Percentiles rank a stretch among this genome's conserved stretches.
Evolutionary conservation across 305 asterid species (phyloP).

Genomic region (Rubia tinctorum): DNA sequence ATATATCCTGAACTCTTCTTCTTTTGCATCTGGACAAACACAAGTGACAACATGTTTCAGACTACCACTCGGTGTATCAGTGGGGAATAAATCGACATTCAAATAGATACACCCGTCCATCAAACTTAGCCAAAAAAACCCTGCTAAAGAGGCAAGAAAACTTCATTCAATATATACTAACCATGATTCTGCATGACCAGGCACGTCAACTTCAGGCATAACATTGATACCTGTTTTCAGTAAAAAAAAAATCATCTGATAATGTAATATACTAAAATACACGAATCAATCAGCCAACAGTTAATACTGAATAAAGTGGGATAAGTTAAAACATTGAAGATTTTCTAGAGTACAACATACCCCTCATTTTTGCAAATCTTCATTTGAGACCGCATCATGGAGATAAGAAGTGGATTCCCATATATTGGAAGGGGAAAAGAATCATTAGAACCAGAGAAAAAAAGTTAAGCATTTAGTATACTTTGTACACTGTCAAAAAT

Average conservation of each 20-base stretch:
- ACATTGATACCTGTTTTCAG: constrained; percentile 69
- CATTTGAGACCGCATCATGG: constrained; percentile 28
- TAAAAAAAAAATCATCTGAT: background rate
- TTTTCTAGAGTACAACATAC: constrained; percentile 30
- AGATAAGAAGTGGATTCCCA: constrained; percentile 23
- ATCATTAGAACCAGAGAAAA: constrained; percentile 31
- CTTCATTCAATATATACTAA: constrained; percentile 26
- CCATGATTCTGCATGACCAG: constrained; percentile 98
- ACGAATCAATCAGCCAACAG: background rate
- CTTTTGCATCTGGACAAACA: background rate
- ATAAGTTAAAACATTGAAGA: background rate
- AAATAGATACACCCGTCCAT: background rate
- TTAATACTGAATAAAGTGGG: background rate
- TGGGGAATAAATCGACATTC: background rate
- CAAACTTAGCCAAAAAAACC: background rate
- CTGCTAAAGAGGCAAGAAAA: background rate
- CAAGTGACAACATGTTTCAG: background rate
- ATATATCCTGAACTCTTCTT: background rate
- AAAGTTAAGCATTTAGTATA: background rate
- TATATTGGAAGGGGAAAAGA: constrained; percentile 12
- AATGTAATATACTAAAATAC: background rate
- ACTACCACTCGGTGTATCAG: background rate
- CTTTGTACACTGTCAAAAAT: background rate
- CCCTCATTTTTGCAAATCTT: constrained; percentile 91
- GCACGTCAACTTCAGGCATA: constrained; percentile 96